These are phyloP conservation scores for Cercospora beticola DNA, from an alignment of 2,329 filamentous ascomycete species.

Conservation along the genomic window DNA sequence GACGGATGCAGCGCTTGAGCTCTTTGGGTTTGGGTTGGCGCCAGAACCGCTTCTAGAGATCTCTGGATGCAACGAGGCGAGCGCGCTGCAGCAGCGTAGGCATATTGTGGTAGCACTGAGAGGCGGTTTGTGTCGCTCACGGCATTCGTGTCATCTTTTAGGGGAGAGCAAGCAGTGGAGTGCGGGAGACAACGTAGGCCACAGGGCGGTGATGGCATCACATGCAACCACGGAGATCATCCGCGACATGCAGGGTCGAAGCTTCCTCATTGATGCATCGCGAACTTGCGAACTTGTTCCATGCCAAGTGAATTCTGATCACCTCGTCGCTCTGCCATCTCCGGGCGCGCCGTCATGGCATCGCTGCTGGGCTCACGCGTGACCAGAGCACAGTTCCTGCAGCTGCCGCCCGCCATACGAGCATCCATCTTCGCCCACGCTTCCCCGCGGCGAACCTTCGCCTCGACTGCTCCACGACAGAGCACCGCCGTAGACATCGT, in stretches of 20 bases:
- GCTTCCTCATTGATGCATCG: neutral
- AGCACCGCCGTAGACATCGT: slow-evolving; percentile 8
- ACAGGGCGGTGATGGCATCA: neutral
- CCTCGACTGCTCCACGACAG: slow-evolving; percentile 24
- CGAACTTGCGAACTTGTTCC: neutral
- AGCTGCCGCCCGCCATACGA: slow-evolving; percentile 28
- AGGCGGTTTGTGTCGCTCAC: neutral
- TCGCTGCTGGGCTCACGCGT: slow-evolving; percentile 4
- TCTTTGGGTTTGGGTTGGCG: neutral
- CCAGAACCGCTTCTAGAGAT: slow-evolving; percentile 7
- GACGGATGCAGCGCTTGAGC: neutral
- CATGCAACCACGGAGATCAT: slow-evolving; percentile 10
- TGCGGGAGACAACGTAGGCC: neutral
- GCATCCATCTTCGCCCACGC: slow-evolving; percentile 18
- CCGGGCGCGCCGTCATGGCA: slow-evolving; percentile 15
- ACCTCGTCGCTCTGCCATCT: neutral
- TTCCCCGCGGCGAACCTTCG: slow-evolving; percentile 28
- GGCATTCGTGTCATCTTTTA: slow-evolving; percentile 3
- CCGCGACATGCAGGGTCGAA: slow-evolving; percentile 10
- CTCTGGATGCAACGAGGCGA: neutral
- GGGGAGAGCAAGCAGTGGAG: neutral
- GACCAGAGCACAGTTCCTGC: slow-evolving; percentile 17
- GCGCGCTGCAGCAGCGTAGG: neutral
- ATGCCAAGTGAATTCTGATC: slow-evolving; percentile 9
- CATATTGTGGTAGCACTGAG: neutral